Evolutionary conservation across 371 early-diverging fungal species (phyloP).

Genomic region (Amoeboaphelidium protococcarum): DNA sequence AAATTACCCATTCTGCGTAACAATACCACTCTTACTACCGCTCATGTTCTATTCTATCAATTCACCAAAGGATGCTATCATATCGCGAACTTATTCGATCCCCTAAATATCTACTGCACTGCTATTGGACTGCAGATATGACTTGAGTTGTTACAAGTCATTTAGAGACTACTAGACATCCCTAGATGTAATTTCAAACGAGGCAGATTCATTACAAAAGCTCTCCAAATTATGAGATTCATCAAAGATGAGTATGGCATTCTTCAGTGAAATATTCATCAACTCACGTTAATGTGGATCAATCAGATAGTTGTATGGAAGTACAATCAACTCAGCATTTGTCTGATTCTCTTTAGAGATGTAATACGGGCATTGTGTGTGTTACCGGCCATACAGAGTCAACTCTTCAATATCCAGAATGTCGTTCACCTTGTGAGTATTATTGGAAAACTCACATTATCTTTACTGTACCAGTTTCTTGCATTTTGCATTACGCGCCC

Average conservation of each 20-base stretch:
- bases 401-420: constrained; percentile 61
- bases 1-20: too few species aligned
- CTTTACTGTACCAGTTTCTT: constrained; percentile 22
- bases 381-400: constrained; percentile 26
- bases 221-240: constrained; percentile 38
- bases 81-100: too few species aligned
- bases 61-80: too few species aligned
- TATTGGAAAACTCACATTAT: constrained; percentile 1
- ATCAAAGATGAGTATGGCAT: constrained; percentile 55
- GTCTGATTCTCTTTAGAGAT: constrained; percentile 26
- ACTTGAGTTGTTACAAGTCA: too few species aligned
- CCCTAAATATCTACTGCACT: background rate
- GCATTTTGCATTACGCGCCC: constrained; percentile 17
- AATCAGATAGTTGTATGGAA: constrained; percentile 79
- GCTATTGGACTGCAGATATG: background rate
- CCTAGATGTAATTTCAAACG: constrained; percentile 15
- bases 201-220: constrained; percentile 19
- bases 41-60: too few species aligned
- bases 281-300: constrained; percentile 26
- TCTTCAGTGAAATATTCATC: constrained; percentile 16
- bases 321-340: constrained; percentile 49
- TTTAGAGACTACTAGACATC: constrained; percentile 8
- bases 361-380: constrained; percentile 55
- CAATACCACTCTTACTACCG: too few species aligned
- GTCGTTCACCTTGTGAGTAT: background rate